Conservation (phyloP, 345 rosid species). For the Bruguiera gymnorhiza region DNA sequence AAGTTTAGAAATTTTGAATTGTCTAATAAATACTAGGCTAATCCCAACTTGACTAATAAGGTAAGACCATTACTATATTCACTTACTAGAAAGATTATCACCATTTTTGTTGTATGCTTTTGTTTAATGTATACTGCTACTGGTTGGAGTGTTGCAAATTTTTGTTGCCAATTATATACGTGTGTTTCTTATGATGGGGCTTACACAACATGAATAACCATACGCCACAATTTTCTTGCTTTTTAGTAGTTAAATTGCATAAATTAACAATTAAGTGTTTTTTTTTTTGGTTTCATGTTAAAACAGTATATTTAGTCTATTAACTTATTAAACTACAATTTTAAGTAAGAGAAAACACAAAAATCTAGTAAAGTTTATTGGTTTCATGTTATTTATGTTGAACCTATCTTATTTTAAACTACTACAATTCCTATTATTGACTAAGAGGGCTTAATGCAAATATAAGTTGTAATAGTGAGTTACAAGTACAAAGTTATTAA, state of each 20-base stretch:
- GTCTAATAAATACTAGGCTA: conserved; percentile 71
- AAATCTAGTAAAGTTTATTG: neutral
- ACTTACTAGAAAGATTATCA: neutral
- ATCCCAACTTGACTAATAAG: conserved; percentile 69
- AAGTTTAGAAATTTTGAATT: conserved; percentile 54
- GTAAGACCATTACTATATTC: conserved; percentile 27
- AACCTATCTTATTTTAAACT: neutral
- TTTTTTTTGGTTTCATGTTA: too few relatives aligned
- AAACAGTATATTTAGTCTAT: too few relatives aligned
- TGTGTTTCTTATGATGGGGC: neutral
- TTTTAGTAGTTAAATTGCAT: too few relatives aligned
- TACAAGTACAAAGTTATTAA: conserved; percentile 59
- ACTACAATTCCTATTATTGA: conserved; percentile 4
- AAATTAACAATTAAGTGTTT: too few relatives aligned
- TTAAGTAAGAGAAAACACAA: neutral
- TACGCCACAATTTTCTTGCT: neutral
- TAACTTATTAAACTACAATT: neutral
- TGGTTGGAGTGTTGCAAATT: neutral
- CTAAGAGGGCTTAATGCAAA: conserved; percentile 76
- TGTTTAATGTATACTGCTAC: neutral
- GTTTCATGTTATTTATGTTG: neutral
- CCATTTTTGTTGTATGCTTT: neutral
- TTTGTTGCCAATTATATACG: neutral
- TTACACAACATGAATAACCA: neutral
- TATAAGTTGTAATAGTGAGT: conserved; percentile 75